phyloP scores from a whole-genome alignment of 805 yeast species.

The Suhomyces sp. region DNA sequence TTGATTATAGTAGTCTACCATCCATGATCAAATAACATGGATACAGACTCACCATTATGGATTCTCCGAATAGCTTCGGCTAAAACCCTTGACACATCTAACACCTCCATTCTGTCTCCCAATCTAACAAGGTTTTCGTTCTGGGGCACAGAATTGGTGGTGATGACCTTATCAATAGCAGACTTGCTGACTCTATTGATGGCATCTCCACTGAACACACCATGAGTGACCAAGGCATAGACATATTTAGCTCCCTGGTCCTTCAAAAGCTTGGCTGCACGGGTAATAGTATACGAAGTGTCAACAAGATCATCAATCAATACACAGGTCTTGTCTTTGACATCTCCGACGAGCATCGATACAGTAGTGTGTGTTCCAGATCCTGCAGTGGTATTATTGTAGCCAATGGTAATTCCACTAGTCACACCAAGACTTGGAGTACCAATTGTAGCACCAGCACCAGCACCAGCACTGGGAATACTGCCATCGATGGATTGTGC shows the following conservation, averaged over 20 bases:
- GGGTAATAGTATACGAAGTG: constrained; percentile 84
- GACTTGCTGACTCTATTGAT: constrained; percentile 63
- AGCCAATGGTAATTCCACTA: constrained; percentile 1
- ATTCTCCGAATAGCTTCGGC: constrained; percentile 96
- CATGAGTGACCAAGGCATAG: constrained; percentile 88
- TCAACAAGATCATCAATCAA: constrained; percentile 92
- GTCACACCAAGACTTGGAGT: constrained; percentile 3
- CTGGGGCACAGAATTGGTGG: constrained; percentile 93
- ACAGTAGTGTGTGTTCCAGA: constrained; percentile 5
- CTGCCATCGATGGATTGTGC: too few relatives aligned
- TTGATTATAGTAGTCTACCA: too few relatives aligned
- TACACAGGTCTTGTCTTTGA: constrained; percentile 81
- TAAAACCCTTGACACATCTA: constrained; percentile 84
- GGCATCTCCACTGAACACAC: constrained; percentile 91
- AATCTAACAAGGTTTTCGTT: constrained; percentile 46
- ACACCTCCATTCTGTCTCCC: constrained; percentile 68
- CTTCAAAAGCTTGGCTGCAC: constrained; percentile 89
- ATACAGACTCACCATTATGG: constrained; percentile 94
- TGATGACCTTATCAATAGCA: constrained; percentile 77
- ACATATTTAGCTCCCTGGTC: constrained; percentile 90
- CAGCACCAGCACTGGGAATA: not conserved
- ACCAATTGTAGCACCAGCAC: constrained; percentile 1
- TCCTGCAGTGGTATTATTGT: not conserved
- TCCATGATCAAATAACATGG: constrained; percentile 88
- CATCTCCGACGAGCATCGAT: constrained; percentile 94